Base-by-base conservation (phyloP, 192 early-diverging fungal genomes). In the Pilaira anomala region DNA sequence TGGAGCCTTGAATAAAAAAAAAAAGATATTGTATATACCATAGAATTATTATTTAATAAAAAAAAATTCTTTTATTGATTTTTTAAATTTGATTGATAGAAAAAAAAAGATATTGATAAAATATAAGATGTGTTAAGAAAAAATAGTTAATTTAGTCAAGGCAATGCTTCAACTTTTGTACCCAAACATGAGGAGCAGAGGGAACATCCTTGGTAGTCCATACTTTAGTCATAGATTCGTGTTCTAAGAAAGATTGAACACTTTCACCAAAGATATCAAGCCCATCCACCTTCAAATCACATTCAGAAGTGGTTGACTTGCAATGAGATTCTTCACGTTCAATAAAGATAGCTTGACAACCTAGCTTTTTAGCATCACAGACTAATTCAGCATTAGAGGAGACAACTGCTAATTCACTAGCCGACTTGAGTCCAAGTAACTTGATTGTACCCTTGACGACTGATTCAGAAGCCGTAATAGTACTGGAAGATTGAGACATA, bases 191-290 rank as follows among this genome's bases (percentile, higher is more conserved):
- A 16, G 56, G 22, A 22, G 21, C 33, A 2, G 36, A 18, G 7
- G 56, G 56, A 2, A 36, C 40, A 24, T 40, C 56, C 13, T 58
- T 48, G 19, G 46, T 40, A 6, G 22, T 45, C 46, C 55, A 36
- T 6, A 24, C n/a, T 24, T 66, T 24, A 22, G 22, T 16, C 29
- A 49, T 55, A 36, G 53, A 19, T 49, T 63, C n/a, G 48, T 69
- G 67, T 7, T 69, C 67, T 18, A 62, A 41, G n/a, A 63, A 57
- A 18, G 67, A 55, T 55, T 69, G 52, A 41, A 62, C 40, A 40
- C 67, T 69, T 63, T 69, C 67, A 28, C 60, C 67, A 3, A 69
- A 48, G 8, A 69, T 48, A 57, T 69, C 67, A 11, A 69, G 30
- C 12, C 67, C 67, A 24, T 62, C 46, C 1, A 61, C 39, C 0